A percentile compares a stretch with the other conserved stretches of the same genome.
Conservation (phyloP, 2,329 filamentous ascomycete genomes). For the Dryadomyces quercus-mongolicae region DNA sequence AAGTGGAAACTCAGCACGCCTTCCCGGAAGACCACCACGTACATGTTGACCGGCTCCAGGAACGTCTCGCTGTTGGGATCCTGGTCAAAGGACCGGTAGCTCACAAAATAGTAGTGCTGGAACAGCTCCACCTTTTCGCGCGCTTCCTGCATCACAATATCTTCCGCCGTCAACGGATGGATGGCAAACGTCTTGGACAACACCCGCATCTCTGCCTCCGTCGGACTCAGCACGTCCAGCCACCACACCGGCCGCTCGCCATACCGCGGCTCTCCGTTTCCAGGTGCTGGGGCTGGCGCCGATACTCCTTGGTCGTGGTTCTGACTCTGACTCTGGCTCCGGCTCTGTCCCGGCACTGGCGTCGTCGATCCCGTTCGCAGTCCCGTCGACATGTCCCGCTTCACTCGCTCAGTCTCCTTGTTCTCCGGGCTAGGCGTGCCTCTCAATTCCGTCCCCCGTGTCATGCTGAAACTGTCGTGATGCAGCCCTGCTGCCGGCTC, state of each 20-base stretch:
- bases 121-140: constrained; percentile 98
- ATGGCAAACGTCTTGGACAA: constrained; percentile 89
- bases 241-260: constrained; percentile 91
- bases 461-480: constrained; percentile 15
- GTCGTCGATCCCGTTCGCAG: background rate
- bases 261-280: constrained; percentile 27
- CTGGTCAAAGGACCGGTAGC: constrained; percentile 95
- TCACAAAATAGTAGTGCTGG: constrained; percentile 96
- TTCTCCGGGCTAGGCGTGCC: background rate
- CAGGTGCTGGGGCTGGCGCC: constrained; percentile 5
- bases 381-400: background rate
- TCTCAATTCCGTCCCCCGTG: constrained; percentile 17
- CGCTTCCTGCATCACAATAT: constrained; percentile 94
- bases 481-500: constrained; percentile 6
- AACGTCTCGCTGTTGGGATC: constrained; percentile 82
- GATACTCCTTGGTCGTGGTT: constrained; percentile 7
- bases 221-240: constrained; percentile 85
- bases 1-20: constrained; percentile 96
- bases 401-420: too few relatives aligned
- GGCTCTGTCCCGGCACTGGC: background rate
- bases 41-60: constrained; percentile 93
- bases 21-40: constrained; percentile 91
- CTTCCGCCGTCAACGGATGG: constrained; percentile 87
- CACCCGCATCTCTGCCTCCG: constrained; percentile 90
- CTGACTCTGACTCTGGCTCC: too few relatives aligned